Evolutionary conservation across 1,284 basidiomycete genomes (phyloP).

Genomic region (Trichosporon sp.): DNA sequence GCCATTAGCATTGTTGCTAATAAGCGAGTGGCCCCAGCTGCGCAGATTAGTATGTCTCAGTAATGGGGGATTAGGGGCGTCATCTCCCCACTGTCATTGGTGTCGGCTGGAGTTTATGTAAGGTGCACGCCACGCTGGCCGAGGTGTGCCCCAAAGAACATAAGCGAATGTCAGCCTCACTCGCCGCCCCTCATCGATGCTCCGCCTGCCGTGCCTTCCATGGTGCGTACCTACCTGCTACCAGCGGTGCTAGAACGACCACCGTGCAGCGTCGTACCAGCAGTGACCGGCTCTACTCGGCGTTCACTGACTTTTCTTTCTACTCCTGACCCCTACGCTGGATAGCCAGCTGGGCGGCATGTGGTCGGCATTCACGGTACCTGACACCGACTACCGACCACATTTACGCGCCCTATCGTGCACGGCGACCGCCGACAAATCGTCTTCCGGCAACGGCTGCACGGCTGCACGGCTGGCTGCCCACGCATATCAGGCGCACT

Average conservation of each 20-base stretch:
- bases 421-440: slow-evolving; percentile 3
- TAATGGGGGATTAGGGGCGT: not conserved
- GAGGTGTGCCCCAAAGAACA: not conserved
- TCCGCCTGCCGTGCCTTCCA: not conserved
- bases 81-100: not conserved
- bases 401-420: not conserved
- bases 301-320: not conserved
- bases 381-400: not conserved
- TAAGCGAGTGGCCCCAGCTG: not conserved
- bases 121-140: not conserved
- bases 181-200: not conserved
- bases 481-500: too few relatives aligned
- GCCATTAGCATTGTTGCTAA: not conserved
- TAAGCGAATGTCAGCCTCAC: not conserved
- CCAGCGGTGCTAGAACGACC: too few relatives aligned
- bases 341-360: not conserved
- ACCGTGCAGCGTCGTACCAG: too few relatives aligned
- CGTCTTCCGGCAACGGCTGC: too few relatives aligned
- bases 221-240: not conserved
- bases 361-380: not conserved
- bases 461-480: too few relatives aligned
- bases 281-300: not conserved
- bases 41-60: not conserved
- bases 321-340: not conserved
- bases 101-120: not conserved